A percentile compares a stretch with the other conserved stretches of the same genome.
Evolutionary conservation across 2,329 filamentous ascomycete species (phyloP).

Genomic region (Endothia cerciana): DNA sequence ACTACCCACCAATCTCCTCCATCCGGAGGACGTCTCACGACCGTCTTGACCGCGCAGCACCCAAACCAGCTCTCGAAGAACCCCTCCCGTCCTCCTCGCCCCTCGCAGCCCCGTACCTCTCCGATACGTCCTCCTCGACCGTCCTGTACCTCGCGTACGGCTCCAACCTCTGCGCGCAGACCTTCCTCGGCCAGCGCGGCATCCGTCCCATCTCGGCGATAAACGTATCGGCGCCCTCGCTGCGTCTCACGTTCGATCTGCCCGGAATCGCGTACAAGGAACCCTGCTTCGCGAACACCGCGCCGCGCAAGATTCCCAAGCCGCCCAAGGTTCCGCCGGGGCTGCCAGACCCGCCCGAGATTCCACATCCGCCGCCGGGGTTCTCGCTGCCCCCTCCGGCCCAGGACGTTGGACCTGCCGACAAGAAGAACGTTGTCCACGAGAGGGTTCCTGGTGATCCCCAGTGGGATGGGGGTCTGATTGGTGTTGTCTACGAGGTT

Average conservation of each 20-base stretch:
- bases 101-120: slow-evolving; percentile 32
- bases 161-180: slow-evolving; percentile 81
- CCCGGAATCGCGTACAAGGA: slow-evolving; percentile 84
- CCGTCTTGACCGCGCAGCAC: slow-evolving; percentile 42
- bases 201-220: slow-evolving; percentile 81
- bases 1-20: slow-evolving; percentile 36
- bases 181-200: slow-evolving; percentile 76
- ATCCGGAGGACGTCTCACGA: slow-evolving; percentile 43
- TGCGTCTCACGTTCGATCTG: slow-evolving; percentile 83
- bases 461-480: slow-evolving; percentile 77
- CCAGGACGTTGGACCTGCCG: slow-evolving; percentile 23
- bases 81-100: slow-evolving; percentile 35
- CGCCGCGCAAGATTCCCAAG: slow-evolving; percentile 58
- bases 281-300: slow-evolving; percentile 89
- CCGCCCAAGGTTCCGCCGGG: slow-evolving; percentile 39
- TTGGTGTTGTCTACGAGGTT: slow-evolving; percentile 96
- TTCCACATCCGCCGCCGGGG: slow-evolving; percentile 30
- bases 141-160: slow-evolving; percentile 88
- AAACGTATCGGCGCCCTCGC: slow-evolving; percentile 78
- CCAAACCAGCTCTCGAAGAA: slow-evolving; percentile 29
- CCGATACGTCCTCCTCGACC: slow-evolving; percentile 43
- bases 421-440: too few species aligned
- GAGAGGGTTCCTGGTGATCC: slow-evolving; percentile 49
- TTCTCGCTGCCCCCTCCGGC: slow-evolving; percentile 19
- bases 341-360: slow-evolving; percentile 38